These are phyloP conservation scores for Talaromyces albobiverticillius DNA, from an alignment of 2,329 filamentous ascomycete genomes.

Conservation along the genomic window DNA sequence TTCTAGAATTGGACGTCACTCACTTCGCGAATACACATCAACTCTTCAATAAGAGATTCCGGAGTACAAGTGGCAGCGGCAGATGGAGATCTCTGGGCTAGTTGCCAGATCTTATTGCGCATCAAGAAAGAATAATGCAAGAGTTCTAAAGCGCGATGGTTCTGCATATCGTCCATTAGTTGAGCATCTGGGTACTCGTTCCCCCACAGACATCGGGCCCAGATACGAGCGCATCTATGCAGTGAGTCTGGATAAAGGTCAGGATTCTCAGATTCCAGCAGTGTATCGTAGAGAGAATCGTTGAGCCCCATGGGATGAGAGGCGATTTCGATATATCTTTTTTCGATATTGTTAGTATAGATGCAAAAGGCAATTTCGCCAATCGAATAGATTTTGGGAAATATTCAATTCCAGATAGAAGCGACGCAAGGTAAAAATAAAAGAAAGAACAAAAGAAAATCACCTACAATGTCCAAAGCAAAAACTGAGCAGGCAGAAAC, in stretches of 20 bases:
- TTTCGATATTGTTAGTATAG: not conserved
- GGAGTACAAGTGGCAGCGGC: too few relatives aligned
- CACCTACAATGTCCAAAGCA: slow-evolving; percentile 35
- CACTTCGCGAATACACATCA: slow-evolving; percentile 6
- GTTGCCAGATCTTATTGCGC: slow-evolving; percentile 29
- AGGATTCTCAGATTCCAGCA: slow-evolving; percentile 28
- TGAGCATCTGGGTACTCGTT: slow-evolving; percentile 35
- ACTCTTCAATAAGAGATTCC: too few relatives aligned
- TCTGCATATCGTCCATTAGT: slow-evolving; percentile 38
- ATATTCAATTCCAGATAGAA: not conserved
- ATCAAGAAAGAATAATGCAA: slow-evolving; percentile 28
- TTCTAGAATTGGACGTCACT: too few relatives aligned
- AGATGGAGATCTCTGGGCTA: slow-evolving; percentile 26
- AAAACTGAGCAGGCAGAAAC: slow-evolving; percentile 34
- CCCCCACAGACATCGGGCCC: slow-evolving; percentile 36
- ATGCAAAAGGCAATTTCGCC: too few relatives aligned
- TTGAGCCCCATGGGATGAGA: not conserved
- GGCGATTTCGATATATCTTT: slow-evolving; percentile 9
- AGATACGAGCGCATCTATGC: slow-evolving; percentile 32
- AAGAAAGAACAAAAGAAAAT: not conserved
- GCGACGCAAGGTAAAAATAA: not conserved
- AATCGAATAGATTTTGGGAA: too few relatives aligned
- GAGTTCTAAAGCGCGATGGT: slow-evolving; percentile 34
- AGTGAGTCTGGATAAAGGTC: slow-evolving; percentile 32
- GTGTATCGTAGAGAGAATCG: slow-evolving; percentile 30